These are phyloP conservation scores for Trichoderma sp. DNA, from an alignment of 2,329 filamentous ascomycete species.

Conservation along the genomic window DNA sequence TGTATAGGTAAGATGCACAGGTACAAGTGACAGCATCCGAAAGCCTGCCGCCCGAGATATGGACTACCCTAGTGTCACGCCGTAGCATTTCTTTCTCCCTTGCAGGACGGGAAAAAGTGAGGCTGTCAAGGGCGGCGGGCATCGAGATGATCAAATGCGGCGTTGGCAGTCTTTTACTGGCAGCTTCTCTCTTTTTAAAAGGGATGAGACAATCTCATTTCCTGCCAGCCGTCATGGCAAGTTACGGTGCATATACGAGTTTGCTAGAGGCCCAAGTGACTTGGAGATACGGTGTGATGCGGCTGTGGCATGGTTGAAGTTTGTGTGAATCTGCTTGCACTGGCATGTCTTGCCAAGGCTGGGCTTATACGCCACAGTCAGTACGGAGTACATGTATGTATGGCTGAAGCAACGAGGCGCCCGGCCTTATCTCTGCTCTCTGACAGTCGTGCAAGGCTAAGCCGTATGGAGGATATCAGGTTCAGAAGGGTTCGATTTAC, in stretches of 20 bases:
- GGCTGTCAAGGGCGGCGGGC: neutral
- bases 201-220: constrained; percentile 12
- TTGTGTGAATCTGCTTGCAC: neutral
- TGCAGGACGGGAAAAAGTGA: constrained; percentile 2
- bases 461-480: too few relatives aligned
- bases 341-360: constrained; percentile 13
- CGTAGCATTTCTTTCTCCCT: neutral
- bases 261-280: neutral
- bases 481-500: too few relatives aligned
- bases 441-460: neutral
- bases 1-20: neutral
- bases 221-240: neutral
- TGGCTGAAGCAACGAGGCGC: neutral
- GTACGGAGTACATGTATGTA: too few relatives aligned
- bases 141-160: neutral
- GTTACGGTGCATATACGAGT: neutral
- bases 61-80: neutral
- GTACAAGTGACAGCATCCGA: too few relatives aligned
- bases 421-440: neutral
- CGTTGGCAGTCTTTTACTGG: neutral
- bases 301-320: neutral
- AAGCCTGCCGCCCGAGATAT: neutral
- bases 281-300: neutral
- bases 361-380: too few relatives aligned
- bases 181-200: neutral